Base-by-base conservation (phyloP, 208 protist genomes). In the Acanthamoeba healyi region DNA sequence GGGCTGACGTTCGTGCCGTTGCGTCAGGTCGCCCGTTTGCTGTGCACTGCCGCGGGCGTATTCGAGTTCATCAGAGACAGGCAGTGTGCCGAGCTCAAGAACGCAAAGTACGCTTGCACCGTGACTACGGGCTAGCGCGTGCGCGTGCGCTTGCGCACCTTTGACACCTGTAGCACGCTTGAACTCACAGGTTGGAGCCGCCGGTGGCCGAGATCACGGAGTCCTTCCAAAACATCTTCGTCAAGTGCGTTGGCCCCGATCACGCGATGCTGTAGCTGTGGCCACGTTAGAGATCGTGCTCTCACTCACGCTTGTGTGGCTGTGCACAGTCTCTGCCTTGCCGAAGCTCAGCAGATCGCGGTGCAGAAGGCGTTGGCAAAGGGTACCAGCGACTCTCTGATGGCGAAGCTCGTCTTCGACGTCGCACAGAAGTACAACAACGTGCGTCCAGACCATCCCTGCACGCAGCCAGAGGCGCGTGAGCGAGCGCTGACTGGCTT, bases 321-420 rank as follows among this genome's bases (percentile, higher is more conserved):
- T n/a, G 12, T 10, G 40, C 36, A 4, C 38, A 87, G 79, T 26
- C 4, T 87, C 26, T 61, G 79, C 29, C 46, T 87, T 2, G 79
- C 79, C 29, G 79, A 87, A 63, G 79, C 79, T 38, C 79, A 87
- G 51, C 44, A 87, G 79, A 24, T 87, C 15, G 79, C 79, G 3
- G 79, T 87, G 46, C 42, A 58, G 79, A 87, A 61, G 44, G 79
- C 79, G 5, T 2, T 87, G 32, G 46, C 51, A 22, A 56, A 87
- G 42, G 79, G 79, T 44, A 87, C 79, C 12, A 87, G 79, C 40
- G 79, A 87, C n/a, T 65, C 79, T 1, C 79, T 87, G 15, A 1
- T 87, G 12, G 14, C 79, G 26, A 87, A 87, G 44, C 51, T 87
- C 42, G 19, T 87, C 42, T 40, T 58, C 15, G 79, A 87, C 46